phyloP scores from a whole-genome alignment of 352 stramenopile genomes.

The Pythium angustatum region DNA sequence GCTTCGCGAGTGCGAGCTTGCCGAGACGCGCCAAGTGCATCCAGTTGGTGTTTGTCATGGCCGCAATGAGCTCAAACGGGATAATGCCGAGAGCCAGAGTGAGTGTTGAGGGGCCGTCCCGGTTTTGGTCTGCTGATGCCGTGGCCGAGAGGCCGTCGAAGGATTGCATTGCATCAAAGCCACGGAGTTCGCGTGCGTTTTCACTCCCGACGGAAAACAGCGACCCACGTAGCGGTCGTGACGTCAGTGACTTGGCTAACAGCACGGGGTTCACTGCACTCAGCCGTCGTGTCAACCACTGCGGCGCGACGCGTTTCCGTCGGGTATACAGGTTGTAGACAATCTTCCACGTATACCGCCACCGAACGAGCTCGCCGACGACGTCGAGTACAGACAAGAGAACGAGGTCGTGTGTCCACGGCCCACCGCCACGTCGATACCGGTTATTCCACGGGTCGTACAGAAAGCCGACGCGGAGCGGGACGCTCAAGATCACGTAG shows the following conservation, averaged over 20 bases:
- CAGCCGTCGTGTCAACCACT: background rate
- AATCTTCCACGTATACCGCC: slow-evolving; percentile 15
- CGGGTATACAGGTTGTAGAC: background rate
- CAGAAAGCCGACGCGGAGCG: slow-evolving; percentile 41
- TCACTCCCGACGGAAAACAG: slow-evolving; percentile 17
- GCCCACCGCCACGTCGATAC: background rate
- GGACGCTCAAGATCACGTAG: slow-evolving; percentile 34
- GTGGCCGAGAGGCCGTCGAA: background rate
- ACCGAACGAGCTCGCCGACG: slow-evolving; percentile 5
- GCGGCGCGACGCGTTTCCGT: background rate
- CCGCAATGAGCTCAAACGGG: slow-evolving; percentile 12
- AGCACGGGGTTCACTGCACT: slow-evolving; percentile 10
- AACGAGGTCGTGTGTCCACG: slow-evolving; percentile 29
- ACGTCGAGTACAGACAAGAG: background rate
- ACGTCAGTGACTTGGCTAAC: slow-evolving; percentile 1
- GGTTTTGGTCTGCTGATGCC: background rate
- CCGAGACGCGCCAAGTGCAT: slow-evolving; percentile 25
- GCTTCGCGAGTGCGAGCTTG: slow-evolving; percentile 10
- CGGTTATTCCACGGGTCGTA: slow-evolving; percentile 36
- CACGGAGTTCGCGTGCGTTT: background rate
- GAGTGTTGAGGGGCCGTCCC: background rate
- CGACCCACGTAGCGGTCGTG: slow-evolving; percentile 8
- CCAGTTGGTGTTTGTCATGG: slow-evolving; percentile 17
- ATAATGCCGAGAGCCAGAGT: background rate
- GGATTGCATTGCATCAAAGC: slow-evolving; percentile 15